phyloP scores from a whole-genome alignment of 2,329 filamentous ascomycete species.

The Penicillium oxalicum region DNA sequence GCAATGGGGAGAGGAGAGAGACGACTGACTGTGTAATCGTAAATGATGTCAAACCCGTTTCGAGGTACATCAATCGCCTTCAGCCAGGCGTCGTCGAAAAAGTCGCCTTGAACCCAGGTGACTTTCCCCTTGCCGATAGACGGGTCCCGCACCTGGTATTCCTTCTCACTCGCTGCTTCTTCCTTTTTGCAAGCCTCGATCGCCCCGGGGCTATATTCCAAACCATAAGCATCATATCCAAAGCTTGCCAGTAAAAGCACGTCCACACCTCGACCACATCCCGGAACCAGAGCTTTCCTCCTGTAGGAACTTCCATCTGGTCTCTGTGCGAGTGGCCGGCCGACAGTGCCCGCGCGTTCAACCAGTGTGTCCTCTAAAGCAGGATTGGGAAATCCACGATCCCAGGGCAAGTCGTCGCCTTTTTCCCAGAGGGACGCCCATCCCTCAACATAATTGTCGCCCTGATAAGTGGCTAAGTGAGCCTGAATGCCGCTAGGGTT shows the following conservation, averaged over 20 bases:
- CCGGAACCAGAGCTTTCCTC: conserved; percentile 66
- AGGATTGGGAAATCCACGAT: conserved; percentile 53
- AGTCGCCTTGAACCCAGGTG: conserved; percentile 42
- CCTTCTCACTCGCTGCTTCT: conserved; percentile 27
- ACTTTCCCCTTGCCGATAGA: conserved; percentile 33
- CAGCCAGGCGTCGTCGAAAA: conserved; percentile 42
- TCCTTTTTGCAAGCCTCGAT: conserved; percentile 35
- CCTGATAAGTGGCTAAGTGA: conserved; percentile 40
- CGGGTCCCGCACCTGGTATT: conserved; percentile 33
- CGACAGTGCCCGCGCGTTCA: conserved; percentile 34
- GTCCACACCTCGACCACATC: conserved; percentile 78
- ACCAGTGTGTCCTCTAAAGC: conserved; percentile 52
- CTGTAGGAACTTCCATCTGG: conserved; percentile 21
- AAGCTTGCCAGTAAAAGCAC: conserved; percentile 66
- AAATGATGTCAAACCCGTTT: conserved; percentile 47
- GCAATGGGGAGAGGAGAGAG: not conserved
- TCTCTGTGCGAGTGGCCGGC: conserved; percentile 24
- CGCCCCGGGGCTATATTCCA: conserved; percentile 59
- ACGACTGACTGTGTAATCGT: conserved; percentile 54
- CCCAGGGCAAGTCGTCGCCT: conserved; percentile 52
- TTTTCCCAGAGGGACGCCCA: conserved; percentile 55
- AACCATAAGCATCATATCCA: conserved; percentile 70
- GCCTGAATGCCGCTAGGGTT: conserved; percentile 25
- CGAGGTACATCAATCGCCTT: conserved; percentile 26
- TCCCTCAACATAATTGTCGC: conserved; percentile 39